These are phyloP conservation scores for Curvularia sp. DNA, from an alignment of 2,329 filamentous ascomycete species.

Conservation along the genomic window DNA sequence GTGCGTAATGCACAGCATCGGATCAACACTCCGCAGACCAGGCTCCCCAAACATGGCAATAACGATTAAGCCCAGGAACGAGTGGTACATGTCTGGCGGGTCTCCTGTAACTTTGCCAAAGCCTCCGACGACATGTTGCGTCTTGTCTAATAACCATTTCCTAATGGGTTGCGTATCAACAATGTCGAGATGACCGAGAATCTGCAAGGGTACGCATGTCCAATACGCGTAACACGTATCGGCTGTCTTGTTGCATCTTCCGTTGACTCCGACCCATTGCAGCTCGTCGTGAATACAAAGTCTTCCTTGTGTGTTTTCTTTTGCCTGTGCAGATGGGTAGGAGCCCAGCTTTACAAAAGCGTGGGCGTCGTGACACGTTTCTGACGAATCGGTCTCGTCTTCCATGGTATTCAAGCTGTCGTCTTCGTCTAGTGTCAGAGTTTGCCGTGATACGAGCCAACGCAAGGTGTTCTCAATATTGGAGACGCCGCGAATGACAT, in stretches of 20 bases:
- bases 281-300: conserved; percentile 68
- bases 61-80: conserved; percentile 84
- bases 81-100: conserved; percentile 78
- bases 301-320: conserved; percentile 52
- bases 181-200: conserved; percentile 58
- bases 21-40: conserved; percentile 74
- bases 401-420: conserved; percentile 49
- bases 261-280: conserved; percentile 79
- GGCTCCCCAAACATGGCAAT: conserved; percentile 76
- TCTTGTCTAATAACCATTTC: conserved; percentile 83
- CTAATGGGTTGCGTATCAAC: conserved; percentile 68
- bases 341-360: conserved; percentile 47
- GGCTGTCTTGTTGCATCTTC: conserved; percentile 85
- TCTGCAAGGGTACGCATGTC: conserved; percentile 70
- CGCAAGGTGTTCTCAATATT: conserved; percentile 52
- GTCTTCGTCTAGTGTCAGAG: conserved; percentile 53
- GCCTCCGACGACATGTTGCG: conserved; percentile 77
- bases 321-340: conserved; percentile 38
- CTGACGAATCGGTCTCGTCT: conserved; percentile 51
- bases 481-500: conserved; percentile 44
- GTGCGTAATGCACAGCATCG: conserved; percentile 75
- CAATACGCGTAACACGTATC: conserved; percentile 98
- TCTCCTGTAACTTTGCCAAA: conserved; percentile 58
- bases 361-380: conserved; percentile 52
- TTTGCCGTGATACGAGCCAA: conserved; percentile 59